A percentile compares a stretch with the other conserved stretches of the same genome.
phyloP scores from a whole-genome alignment of 371 early-diverging fungal species.

The Haplosporangium sp. region DNA sequence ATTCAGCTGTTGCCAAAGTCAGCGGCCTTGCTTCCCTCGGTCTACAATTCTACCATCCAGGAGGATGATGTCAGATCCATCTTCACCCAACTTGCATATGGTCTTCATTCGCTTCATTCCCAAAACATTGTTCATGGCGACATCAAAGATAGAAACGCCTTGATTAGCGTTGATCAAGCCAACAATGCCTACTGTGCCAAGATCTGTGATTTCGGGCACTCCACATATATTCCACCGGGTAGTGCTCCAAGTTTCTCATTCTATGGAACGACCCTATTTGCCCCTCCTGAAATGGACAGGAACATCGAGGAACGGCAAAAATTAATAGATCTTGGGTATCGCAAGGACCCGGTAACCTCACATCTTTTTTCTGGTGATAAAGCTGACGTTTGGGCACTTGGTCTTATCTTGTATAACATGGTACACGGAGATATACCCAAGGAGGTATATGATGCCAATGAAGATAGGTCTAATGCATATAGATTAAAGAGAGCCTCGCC shows the following conservation, averaged over 20 bases:
- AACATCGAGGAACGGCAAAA: constrained; percentile 30
- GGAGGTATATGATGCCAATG: constrained; percentile 35
- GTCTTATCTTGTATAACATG: constrained; percentile 42
- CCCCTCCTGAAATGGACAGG: constrained; percentile 53
- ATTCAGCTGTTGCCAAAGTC: constrained; percentile 22
- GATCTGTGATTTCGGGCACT: constrained; percentile 54
- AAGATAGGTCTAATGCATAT: constrained; percentile 24
- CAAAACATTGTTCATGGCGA: constrained; percentile 50
- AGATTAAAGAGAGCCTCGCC: constrained; percentile 32
- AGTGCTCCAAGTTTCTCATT: constrained; percentile 29
- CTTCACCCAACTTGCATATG: constrained; percentile 39
- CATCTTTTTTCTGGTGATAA: constrained; percentile 40
- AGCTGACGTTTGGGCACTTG: constrained; percentile 53
- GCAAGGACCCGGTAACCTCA: constrained; percentile 14
- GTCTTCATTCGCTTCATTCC: constrained; percentile 39
- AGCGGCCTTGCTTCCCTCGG: constrained; percentile 5
- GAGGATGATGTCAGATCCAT: constrained; percentile 32
- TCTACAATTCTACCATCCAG: constrained; percentile 31
- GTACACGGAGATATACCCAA: constrained; percentile 48
- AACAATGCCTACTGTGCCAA: constrained; percentile 33
- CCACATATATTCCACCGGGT: constrained; percentile 25
- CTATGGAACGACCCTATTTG: constrained; percentile 49
- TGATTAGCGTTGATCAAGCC: constrained; percentile 29
- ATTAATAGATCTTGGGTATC: constrained; percentile 10
- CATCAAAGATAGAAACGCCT: constrained; percentile 52